Base-by-base conservation (phyloP, 768 basidiomycete species). In the Pulveroboletus sp. region DNA sequence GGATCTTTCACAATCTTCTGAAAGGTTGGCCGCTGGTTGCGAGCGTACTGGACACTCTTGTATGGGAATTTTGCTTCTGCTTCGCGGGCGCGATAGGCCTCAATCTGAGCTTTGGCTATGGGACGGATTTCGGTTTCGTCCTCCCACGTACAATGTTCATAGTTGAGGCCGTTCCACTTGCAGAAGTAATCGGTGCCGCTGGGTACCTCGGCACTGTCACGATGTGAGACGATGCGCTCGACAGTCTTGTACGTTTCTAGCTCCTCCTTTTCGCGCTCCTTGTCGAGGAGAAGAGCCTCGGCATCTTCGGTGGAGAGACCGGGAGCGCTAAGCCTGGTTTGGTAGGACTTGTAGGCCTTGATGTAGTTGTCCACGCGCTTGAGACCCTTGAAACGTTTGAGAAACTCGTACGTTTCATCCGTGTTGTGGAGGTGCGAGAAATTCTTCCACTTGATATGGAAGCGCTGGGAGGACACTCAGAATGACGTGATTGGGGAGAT, bases 291-390 rank as follows among this genome's bases (percentile, higher is more conserved):
- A 47, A 95, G 80, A 4, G 84, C 83, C 70, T 99, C 96, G 46
- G 83, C 73, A 55, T 99, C 96, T 74, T 99, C 96, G 8, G 81
- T 79, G 3, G 85, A 81, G 23, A 92, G 73, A 16, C 81, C 79
- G 2, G 86, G 82, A 2, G 81, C 75, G 34, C 75, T 71, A 24
- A 88, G 75, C 40, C 81, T 80, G 22, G 78, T 73, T 55, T 87
- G 81, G 73, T 89, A 92, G 0, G 65, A 59, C 63, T 87, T 89
- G 72, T 87, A 89, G 29, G 81, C 80, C 65, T 94, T 95, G 80
- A 99, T 96, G 70, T 98, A 99, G 71, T 99, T 98, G 72, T 98
- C 96, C 54, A 99, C 91, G 43, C 93, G 89, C 69, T 98, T 98
- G 58, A 96, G 77, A 23, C 96, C 96, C 65, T 85, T 89, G 80